Percentiles rank a stretch among this genome's conserved stretches.
These are phyloP conservation scores for Salvia splendens DNA, from an alignment of 257 asterid species.

Conservation along the genomic window DNA sequence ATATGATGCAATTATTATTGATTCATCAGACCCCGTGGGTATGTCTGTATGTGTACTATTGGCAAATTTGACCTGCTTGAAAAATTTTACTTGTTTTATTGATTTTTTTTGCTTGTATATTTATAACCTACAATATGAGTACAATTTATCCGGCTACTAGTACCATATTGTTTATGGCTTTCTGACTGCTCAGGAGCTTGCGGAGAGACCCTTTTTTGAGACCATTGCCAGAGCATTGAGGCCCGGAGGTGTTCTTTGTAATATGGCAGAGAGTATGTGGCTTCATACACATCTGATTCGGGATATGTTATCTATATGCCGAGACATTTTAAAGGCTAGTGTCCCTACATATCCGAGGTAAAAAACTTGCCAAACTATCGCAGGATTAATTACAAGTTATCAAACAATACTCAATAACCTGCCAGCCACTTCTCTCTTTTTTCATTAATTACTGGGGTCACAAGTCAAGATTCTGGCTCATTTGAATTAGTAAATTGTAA, in stretches of 20 bases:
- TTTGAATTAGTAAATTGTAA: constrained; percentile 5
- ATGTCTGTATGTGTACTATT: constrained; percentile 56
- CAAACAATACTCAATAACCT: background rate
- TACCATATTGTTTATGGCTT: too few relatives aligned
- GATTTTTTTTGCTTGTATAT: background rate
- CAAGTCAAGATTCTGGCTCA: too few relatives aligned
- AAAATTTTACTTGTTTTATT: background rate
- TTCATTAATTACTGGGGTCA: background rate
- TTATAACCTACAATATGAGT: background rate
- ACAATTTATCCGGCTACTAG: background rate
- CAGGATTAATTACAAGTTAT: background rate
- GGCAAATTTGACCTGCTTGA: background rate
- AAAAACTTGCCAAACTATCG: background rate
- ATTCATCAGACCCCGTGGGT: constrained; percentile 97
- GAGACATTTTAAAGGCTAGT: constrained; percentile 73
- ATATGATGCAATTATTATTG: constrained; percentile 91
- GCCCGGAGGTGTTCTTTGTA: constrained; percentile 97
- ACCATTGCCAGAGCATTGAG: constrained; percentile 77
- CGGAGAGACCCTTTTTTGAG: constrained; percentile 89
- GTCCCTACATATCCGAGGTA: constrained; percentile 99
- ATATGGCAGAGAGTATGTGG: constrained; percentile 99
- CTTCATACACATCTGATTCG: constrained; percentile 95
- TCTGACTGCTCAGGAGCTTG: constrained; percentile 80
- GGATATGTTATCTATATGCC: constrained; percentile 79
- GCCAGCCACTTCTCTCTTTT: constrained; percentile 1